These are phyloP conservation scores for Talaromyces proteolyticus DNA, from an alignment of 495 filamentous ascomycete species.

Conservation along the genomic window DNA sequence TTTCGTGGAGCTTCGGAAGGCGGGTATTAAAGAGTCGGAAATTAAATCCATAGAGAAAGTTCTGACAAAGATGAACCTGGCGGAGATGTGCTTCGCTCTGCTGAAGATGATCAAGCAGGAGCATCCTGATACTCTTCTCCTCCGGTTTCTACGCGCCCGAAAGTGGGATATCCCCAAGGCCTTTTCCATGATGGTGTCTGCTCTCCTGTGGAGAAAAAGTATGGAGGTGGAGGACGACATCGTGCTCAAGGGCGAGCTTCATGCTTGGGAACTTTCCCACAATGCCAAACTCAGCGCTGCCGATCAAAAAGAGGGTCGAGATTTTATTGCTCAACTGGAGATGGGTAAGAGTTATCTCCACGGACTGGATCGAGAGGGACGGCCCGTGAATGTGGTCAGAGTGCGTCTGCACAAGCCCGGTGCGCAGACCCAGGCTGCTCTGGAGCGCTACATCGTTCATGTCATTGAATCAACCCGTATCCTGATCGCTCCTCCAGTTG, in stretches of 20 bases:
- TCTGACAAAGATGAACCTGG: conserved; percentile 17
- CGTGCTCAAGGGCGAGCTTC: conserved; percentile 66
- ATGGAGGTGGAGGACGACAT: conserved; percentile 80
- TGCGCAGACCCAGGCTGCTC: conserved; percentile 72
- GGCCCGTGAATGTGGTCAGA: conserved; percentile 77
- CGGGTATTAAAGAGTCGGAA: conserved; percentile 19
- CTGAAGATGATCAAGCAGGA: conserved; percentile 24
- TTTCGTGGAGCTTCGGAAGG: conserved; percentile 13
- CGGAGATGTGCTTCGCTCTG: conserved; percentile 19
- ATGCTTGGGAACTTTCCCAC: conserved; percentile 51
- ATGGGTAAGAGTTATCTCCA: conserved; percentile 91
- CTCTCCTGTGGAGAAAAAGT: conserved; percentile 84
- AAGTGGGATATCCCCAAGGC: conserved; percentile 93
- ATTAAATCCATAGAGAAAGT: conserved; percentile 23
- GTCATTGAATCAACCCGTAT: conserved; percentile 84
- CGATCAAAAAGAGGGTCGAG: conserved; percentile 59
- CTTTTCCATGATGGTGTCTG: conserved; percentile 82
- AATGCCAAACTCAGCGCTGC: conserved; percentile 40
- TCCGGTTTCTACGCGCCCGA: conserved; percentile 83
- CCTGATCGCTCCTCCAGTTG: conserved; percentile 64
- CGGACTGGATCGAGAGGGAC: conserved; percentile 71
- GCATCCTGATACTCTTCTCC: conserved; percentile 79
- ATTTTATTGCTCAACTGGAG: conserved; percentile 76
- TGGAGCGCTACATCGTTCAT: conserved; percentile 87
- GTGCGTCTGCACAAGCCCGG: conserved; percentile 74